These are phyloP conservation scores for Pichia thaimueangensis DNA, from an alignment of 805 yeast genomes.

Conservation along the genomic window DNA sequence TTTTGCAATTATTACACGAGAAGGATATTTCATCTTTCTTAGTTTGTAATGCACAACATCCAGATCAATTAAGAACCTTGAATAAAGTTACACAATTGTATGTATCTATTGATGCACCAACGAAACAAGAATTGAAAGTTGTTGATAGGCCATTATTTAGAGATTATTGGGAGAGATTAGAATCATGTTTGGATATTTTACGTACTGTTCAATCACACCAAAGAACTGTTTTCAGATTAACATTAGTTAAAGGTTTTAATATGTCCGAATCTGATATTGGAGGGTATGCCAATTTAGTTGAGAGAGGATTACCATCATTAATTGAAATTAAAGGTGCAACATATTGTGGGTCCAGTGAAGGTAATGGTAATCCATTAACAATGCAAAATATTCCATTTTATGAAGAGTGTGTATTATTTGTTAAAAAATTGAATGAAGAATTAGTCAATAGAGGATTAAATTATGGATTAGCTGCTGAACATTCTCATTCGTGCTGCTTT, in stretches of 20 bases:
- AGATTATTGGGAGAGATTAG: constrained; percentile 89
- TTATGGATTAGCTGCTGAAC: constrained; percentile 89
- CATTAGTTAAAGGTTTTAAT: constrained; percentile 89
- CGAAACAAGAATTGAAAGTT: constrained; percentile 67
- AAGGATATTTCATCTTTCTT: constrained; percentile 77
- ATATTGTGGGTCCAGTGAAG: constrained; percentile 82
- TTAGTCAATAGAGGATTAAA: constrained; percentile 58
- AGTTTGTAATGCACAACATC: constrained; percentile 96
- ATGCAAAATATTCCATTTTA: constrained; percentile 95
- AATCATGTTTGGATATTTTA: constrained; percentile 73
- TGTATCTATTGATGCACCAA: constrained; percentile 93
- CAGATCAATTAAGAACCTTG: constrained; percentile 65
- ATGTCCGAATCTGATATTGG: constrained; percentile 67
- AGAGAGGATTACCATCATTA: constrained; percentile 74
- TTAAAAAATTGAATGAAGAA: constrained; percentile 53
- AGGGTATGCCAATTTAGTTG: constrained; percentile 84
- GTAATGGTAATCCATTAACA: constrained; percentile 81
- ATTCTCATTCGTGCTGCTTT: constrained; percentile 91
- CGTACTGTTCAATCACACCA: constrained; percentile 70
- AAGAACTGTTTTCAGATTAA: constrained; percentile 84
- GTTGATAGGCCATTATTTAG: constrained; percentile 85
- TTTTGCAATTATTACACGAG: constrained; percentile 72
- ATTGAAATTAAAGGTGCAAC: constrained; percentile 94
- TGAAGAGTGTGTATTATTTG: constrained; percentile 81
- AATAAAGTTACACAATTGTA: constrained; percentile 82